Conservation (phyloP, 768 basidiomycete genomes). For the Amyloporia xantha region DNA sequence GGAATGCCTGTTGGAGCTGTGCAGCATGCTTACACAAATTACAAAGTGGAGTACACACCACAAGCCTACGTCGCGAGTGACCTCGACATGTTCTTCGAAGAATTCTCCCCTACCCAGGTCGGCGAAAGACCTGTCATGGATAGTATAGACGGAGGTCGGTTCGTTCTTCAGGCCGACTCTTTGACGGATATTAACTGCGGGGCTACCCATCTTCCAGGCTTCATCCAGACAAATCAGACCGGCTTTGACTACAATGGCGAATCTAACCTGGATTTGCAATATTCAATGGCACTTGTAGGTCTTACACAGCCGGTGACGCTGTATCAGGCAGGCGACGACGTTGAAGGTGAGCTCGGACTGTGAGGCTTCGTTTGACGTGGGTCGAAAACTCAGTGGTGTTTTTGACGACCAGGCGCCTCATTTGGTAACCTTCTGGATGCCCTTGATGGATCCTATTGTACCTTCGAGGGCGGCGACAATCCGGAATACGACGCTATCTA, state of each 20-base stretch:
- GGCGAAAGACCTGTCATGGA: constrained; percentile 33
- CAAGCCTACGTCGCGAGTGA: constrained; percentile 36
- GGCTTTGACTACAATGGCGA: constrained; percentile 57
- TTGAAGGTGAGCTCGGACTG: constrained; percentile 8
- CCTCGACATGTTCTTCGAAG: constrained; percentile 35
- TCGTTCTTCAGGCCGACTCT: not conserved
- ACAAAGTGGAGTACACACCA: constrained; percentile 41
- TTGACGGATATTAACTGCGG: constrained; percentile 27
- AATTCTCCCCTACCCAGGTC: constrained; percentile 34
- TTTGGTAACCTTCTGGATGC: constrained; percentile 42
- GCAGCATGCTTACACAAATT: not conserved
- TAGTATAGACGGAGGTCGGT: constrained; percentile 30
- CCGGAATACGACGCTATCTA: constrained; percentile 33
- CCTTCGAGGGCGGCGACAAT: constrained; percentile 41
- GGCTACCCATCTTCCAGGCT: no score
- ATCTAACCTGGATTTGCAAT: constrained; percentile 70
- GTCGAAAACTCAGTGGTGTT: no score
- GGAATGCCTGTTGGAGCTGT: not conserved
- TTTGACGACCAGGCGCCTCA: constrained; percentile 35
- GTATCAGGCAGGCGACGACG: constrained; percentile 15
- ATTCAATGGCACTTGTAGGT: constrained; percentile 44
- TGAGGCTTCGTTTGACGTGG: no score
- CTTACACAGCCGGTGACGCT: constrained; percentile 11
- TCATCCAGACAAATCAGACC: constrained; percentile 33
- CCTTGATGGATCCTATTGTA: constrained; percentile 36